Evolutionary conservation across 306 rosid species (phyloP).

Genomic region (Lupinus albus): DNA sequence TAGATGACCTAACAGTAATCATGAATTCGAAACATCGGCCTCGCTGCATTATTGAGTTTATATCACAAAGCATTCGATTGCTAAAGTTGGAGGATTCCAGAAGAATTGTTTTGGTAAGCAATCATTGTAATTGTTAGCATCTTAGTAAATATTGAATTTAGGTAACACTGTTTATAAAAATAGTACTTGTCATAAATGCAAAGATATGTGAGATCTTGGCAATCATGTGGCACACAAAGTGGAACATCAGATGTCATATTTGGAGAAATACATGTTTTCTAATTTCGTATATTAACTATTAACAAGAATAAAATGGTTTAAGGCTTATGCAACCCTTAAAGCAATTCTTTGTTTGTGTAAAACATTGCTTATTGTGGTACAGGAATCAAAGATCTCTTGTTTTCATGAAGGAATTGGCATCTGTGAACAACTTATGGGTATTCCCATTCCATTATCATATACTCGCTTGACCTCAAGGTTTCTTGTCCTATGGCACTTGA

Average conservation of each 20-base stretch:
- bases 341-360: slow-evolving; percentile 9
- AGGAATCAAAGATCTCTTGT: slow-evolving; percentile 77
- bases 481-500: slow-evolving; percentile 87
- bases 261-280: not conserved
- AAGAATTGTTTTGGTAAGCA: slow-evolving; percentile 65
- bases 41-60: slow-evolving; percentile 75
- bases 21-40: slow-evolving; percentile 75
- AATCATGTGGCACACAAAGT: not conserved
- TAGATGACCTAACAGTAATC: slow-evolving; percentile 65
- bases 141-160: slow-evolving; percentile 13
- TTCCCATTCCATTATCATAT: slow-evolving; percentile 86
- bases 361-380: slow-evolving; percentile 37
- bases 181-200: not conserved
- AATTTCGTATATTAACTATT: not conserved
- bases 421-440: slow-evolving; percentile 89
- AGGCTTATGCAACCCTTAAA: not conserved
- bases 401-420: slow-evolving; percentile 87
- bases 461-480: slow-evolving; percentile 93
- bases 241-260: no score
- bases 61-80: slow-evolving; percentile 65
- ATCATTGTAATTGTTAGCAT: slow-evolving; percentile 25
- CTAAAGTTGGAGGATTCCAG: slow-evolving; percentile 76
- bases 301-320: not conserved
- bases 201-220: not conserved
- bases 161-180: slow-evolving; percentile 20